Evolutionary conservation across 2,329 filamentous ascomycete genomes (phyloP).

Genomic region (Phialocephala sp.): DNA sequence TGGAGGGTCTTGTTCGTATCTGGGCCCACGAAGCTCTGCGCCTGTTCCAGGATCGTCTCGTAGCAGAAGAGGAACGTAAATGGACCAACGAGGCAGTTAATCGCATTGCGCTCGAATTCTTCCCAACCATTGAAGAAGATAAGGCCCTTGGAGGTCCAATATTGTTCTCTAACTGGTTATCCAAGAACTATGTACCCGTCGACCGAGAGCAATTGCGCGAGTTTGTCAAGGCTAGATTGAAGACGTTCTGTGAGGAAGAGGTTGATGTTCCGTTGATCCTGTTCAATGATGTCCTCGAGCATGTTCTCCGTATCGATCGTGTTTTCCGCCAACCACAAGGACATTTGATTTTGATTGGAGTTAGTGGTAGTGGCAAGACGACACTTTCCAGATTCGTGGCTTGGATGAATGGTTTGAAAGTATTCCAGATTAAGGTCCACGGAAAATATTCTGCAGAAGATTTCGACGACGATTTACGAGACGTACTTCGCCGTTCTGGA

Average conservation of each 20-base stretch:
- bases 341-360: constrained; percentile 96
- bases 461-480: constrained; percentile 96
- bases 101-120: constrained; percentile 86
- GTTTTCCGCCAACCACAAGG: constrained; percentile 98
- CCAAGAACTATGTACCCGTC: constrained; percentile 97
- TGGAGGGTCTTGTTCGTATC: constrained; percentile 93
- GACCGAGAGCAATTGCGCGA: constrained; percentile 94
- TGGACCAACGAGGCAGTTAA: constrained; percentile 93
- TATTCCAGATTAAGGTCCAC: constrained; percentile 99
- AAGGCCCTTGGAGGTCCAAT: constrained; percentile 92
- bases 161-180: constrained; percentile 98
- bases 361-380: constrained; percentile 98
- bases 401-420: constrained; percentile 99
- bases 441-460: constrained; percentile 98
- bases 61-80: constrained; percentile 88
- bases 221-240: constrained; percentile 95
- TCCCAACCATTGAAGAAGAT: constrained; percentile 92
- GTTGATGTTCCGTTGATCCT: constrained; percentile 97
- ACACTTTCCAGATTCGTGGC: constrained; percentile 97
- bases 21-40: constrained; percentile 98
- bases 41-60: constrained; percentile 95
- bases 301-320: constrained; percentile 96
- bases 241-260: constrained; percentile 99
- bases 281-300: constrained; percentile 99
- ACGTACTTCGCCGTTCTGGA: constrained; percentile 89